phyloP scores from a whole-genome alignment of 2,329 filamentous ascomycete species.

The Rhinocladiella similis region DNA sequence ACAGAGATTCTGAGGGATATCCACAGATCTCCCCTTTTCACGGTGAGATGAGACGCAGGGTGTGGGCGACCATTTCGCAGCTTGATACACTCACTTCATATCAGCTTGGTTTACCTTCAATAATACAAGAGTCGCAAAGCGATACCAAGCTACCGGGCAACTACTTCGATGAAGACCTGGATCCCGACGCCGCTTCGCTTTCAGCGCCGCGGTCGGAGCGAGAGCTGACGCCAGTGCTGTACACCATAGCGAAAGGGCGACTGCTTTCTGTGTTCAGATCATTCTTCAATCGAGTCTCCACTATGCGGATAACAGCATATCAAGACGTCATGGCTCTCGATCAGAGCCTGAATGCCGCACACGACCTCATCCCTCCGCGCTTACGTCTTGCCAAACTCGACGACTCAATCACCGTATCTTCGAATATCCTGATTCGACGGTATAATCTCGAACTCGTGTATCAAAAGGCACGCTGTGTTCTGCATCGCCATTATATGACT shows the following conservation, averaged over 20 bases:
- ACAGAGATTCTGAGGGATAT: slow-evolving; percentile 57
- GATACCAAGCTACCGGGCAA: slow-evolving; percentile 60
- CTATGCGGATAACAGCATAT: neutral
- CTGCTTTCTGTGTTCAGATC: neutral
- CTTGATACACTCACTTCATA: slow-evolving; percentile 62
- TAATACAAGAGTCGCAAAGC: slow-evolving; percentile 59
- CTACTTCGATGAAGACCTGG: slow-evolving; percentile 60
- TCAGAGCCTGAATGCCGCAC: neutral
- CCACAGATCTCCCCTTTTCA: slow-evolving; percentile 54
- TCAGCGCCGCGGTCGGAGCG: neutral
- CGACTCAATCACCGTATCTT: neutral
- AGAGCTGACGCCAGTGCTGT: neutral
- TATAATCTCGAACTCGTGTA: slow-evolving; percentile 52
- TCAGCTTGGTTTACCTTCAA: slow-evolving; percentile 63
- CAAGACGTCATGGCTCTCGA: neutral
- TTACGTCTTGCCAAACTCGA: neutral
- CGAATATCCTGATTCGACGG: neutral
- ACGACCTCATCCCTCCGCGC: neutral
- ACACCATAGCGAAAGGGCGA: neutral
- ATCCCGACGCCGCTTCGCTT: slow-evolving; percentile 25
- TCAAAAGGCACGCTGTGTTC: slow-evolving; percentile 50
- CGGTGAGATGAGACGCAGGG: slow-evolving; percentile 52
- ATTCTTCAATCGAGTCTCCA: neutral
- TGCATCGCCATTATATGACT: slow-evolving; percentile 49
- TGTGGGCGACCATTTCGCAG: slow-evolving; percentile 46